phyloP scores from a whole-genome alignment of 768 basidiomycete species.

The Botryobasidium botryosum region DNA sequence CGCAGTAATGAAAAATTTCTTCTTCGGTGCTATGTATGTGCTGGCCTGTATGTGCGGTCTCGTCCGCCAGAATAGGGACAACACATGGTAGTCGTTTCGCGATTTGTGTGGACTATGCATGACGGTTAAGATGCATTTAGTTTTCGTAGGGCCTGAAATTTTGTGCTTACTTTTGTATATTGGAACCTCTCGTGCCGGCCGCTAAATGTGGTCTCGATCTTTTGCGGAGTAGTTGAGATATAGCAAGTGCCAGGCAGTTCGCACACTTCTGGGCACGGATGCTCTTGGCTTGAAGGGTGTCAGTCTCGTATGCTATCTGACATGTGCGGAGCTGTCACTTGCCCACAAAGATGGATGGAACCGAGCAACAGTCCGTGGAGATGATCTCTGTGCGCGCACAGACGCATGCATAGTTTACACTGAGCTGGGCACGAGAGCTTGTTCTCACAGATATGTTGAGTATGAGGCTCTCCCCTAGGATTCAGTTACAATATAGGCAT shows the following conservation, averaged over 20 bases:
- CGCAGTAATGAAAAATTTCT: conserved; percentile 36
- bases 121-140: not conserved
- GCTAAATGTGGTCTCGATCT: conserved; percentile 43
- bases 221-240: conserved; percentile 40
- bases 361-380: conserved; percentile 31
- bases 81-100: conserved; percentile 35
- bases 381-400: conserved; percentile 33
- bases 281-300: conserved; percentile 28
- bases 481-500: not conserved
- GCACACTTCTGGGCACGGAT: conserved; percentile 30
- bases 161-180: conserved; percentile 37
- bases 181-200: conserved; percentile 44
- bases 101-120: conserved; percentile 20
- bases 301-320: not conserved
- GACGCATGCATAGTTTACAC: conserved; percentile 38
- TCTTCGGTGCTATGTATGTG: conserved; percentile 33
- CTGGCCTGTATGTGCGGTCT: conserved; percentile 27
- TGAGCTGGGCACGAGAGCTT: conserved; percentile 32
- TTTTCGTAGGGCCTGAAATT: not conserved
- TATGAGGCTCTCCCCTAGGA: conserved; percentile 29
- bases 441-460: conserved; percentile 32
- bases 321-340: conserved; percentile 5
- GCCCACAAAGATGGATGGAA: conserved; percentile 43
- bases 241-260: conserved; percentile 34
- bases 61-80: conserved; percentile 28